Evolutionary conservation across 2,329 filamentous ascomycete species (phyloP), one percentile per base, ranked within the genome.

Genomic region (Cladophialophora carrionii): DNA sequence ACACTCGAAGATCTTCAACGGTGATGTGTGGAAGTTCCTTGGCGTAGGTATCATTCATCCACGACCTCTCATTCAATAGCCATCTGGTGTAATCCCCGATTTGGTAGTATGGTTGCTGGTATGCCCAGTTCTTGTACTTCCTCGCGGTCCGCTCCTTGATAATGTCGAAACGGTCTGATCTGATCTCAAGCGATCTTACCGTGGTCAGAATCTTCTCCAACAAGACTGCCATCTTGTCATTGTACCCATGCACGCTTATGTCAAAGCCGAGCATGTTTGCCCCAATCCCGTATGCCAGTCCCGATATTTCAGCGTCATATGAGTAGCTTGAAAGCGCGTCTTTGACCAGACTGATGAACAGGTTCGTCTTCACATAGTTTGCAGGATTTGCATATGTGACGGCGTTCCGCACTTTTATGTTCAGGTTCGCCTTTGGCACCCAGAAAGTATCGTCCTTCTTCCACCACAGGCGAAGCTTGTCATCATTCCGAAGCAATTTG

Each of bases 361-460:
- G 78, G 63, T 87, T 87, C 2, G 90, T 86, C 74, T 95, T 92
- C 66, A 96, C 87, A 34, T 86, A 83, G 67, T 90, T 93, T 63
- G 90, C 88, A 1, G 92, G 90, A 4, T 90, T 92, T 1, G 90
- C 85, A 75, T 87, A 88, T n/a, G 90, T 87, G 53, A 96, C 78
- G 0, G 92, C 90, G 65, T 89, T 96, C 72, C 88, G 87, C 70
- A 96, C 83, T 71, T 88, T 91, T 69, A 96, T 86, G 70, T 92
- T 86, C 20, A 98, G 81, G 65, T 92, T 95, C 3, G 91, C 95
- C 77, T 96, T 96, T 8, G 95, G 95, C 9, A 98, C 95, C 93
- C 94, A 98, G 78, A 98, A 99, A 0, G 89, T 92, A 72, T 99
- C 95, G 73, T 99, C 95, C 79, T 98, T 98, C 82, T 99, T 99